A percentile compares a stretch with the other conserved stretches of the same genome.
These are phyloP conservation scores for Moringa oleifera DNA, from an alignment of 345 rosid species.

Conservation along the genomic window DNA sequence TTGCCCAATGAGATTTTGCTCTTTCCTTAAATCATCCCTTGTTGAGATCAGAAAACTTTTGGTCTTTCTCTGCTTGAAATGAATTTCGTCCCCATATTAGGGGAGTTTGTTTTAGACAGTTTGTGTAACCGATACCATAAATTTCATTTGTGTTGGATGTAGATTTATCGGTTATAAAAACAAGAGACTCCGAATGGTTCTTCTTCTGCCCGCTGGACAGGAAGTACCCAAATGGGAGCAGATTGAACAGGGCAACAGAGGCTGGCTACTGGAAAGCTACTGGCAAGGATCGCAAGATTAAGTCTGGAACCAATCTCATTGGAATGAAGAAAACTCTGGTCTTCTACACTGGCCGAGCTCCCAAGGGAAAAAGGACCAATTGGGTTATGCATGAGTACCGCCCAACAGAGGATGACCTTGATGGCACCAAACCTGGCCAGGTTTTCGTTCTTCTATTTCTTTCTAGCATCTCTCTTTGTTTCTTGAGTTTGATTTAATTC, in stretches of 20 bases:
- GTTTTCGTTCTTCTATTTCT: conserved; percentile 22
- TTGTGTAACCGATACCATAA: too few relatives aligned
- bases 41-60: too few relatives aligned
- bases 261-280: conserved; percentile 97
- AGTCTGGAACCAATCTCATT: conserved; percentile 45
- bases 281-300: conserved; percentile 75
- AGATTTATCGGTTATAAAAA: conserved; percentile 54
- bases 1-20: conserved; percentile 5
- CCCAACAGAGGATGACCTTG: conserved; percentile 54
- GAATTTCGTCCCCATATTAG: too few relatives aligned
- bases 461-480: not conserved
- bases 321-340: conserved; percentile 95
- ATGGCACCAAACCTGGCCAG: conserved; percentile 84
- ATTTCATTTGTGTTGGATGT: conserved; percentile 11
- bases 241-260: conserved; percentile 75
- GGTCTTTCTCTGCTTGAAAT: too few relatives aligned
- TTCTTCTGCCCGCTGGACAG: conserved; percentile 92
- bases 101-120: too few relatives aligned
- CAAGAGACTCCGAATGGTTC: conserved; percentile 82
- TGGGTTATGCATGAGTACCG: conserved; percentile 98
- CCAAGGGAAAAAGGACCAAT: conserved; percentile 57
- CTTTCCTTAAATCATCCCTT: too few relatives aligned
- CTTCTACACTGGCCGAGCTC: conserved; percentile 84
- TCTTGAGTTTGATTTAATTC: not conserved
- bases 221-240: conserved; percentile 76